phyloP scores from a whole-genome alignment of 2,329 filamentous ascomycete species.

The Cordyceps farinosa region DNA sequence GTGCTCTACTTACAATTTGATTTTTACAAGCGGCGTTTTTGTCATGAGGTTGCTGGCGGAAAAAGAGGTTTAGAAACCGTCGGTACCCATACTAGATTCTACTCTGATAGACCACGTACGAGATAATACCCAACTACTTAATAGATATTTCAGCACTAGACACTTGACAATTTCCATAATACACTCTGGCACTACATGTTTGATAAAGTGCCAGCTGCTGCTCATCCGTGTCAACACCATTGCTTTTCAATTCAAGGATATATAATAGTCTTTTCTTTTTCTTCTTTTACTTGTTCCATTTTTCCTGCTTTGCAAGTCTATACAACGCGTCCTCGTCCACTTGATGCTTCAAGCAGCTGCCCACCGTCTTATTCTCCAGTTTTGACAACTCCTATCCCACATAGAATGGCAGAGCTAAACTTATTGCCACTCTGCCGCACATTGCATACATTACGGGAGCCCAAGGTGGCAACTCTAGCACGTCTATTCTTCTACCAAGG shows the following conservation, averaged over 20 bases:
- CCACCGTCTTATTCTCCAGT: neutral
- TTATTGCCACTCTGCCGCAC: constrained; percentile 3
- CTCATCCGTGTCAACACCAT: neutral
- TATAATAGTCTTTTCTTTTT: constrained; percentile 23
- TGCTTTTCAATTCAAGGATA: constrained; percentile 5
- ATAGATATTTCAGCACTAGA: neutral
- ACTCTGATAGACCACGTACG: neutral
- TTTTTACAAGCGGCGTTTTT: neutral
- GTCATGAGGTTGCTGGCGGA: neutral
- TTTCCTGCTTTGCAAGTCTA: constrained; percentile 17
- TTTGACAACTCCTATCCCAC: constrained; percentile 7
- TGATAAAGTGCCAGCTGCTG: neutral
- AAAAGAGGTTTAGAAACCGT: neutral
- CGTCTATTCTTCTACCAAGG: constrained; percentile 21
- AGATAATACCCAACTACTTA: constrained; percentile 2
- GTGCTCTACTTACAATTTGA: neutral
- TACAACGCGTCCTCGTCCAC: constrained; percentile 9
- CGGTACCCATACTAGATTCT: neutral
- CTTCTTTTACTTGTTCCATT: constrained; percentile 23
- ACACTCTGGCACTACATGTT: neutral
- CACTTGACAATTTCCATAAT: neutral
- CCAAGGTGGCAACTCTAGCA: constrained; percentile 22
- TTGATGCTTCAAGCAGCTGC: constrained; percentile 1
- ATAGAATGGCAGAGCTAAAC: neutral
- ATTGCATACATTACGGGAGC: constrained; percentile 30